Evolutionary conservation across 805 yeast species (phyloP), one percentile per base, ranked within the genome.

Genomic region (Ogataea glucozyma): DNA sequence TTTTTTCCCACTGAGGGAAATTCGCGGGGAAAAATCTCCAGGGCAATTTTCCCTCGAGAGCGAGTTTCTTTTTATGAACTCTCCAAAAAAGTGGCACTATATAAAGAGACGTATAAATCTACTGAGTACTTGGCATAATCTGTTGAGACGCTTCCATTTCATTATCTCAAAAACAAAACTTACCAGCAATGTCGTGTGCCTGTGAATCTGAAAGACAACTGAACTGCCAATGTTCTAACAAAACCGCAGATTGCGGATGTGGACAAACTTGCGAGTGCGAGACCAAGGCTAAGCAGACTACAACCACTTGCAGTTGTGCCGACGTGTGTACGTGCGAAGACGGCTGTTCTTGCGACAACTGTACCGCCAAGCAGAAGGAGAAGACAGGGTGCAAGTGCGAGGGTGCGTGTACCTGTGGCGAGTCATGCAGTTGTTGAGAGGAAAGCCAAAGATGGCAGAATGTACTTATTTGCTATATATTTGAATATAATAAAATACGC

Each of bases 301-400:
- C 7, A 31, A 31, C 6, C 23, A 20, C 20, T 19, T 41, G 44
- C 40, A 11, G 18, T 6, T 41, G 44, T 26, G 26, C 24, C 4
- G 30, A 23, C 18, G 38, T 11, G 31, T 48, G 52, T 40, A 14
- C 35, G 17, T 43, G 52, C 22, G 46, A 40, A 27, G 30, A 29
- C 21, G 52, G 36, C 9, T 48, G 52, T 42, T 29, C 33, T 4
- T 48, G 52, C 24, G 29, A 16, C 14, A 27, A 16, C 26, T 44
- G 48, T 33, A 18, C 35, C 29, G 22, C 31, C n/a, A n/a, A n/a
- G n/a, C n/a, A n/a, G 11, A 29, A 37, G 42, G 24, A n/a, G 19
- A 29, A 20, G n/a, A 13, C 41, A n/a, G 20, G 14, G 7, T 45
- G 48, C 41, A 29, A 40, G 20, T 45, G 48, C 34, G 42, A 31